Evolutionary conservation across 371 early-diverging fungal species (phyloP).

Genomic region (Zychaea mexicana): DNA sequence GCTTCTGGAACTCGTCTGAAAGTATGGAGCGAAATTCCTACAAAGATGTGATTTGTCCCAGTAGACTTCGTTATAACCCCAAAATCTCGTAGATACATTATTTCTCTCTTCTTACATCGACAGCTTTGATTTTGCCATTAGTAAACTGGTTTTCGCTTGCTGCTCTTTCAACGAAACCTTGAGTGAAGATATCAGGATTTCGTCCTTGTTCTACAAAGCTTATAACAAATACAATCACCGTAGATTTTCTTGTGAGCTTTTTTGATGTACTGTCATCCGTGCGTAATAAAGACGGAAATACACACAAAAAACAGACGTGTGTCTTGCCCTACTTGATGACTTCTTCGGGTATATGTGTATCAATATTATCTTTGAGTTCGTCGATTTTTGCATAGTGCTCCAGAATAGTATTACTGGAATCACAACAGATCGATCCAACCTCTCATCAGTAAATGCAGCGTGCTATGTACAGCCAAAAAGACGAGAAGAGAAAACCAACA

Average conservation of each 20-base stretch:
- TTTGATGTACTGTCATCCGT: no score
- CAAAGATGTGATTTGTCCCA: not conserved
- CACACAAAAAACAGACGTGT: no score
- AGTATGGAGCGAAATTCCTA: constrained; percentile 44
- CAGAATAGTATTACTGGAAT: constrained; percentile 60
- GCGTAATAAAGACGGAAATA: no score
- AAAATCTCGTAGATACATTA: no score
- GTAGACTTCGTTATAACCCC: not conserved
- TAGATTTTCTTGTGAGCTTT: no score
- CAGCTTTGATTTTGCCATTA: constrained; percentile 72
- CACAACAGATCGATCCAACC: no score
- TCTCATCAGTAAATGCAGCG: no score
- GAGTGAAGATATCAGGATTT: constrained; percentile 77
- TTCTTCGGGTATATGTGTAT: constrained; percentile 68
- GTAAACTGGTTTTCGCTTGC: constrained; percentile 83
- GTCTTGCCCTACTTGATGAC: constrained; percentile 56
- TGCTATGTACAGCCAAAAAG: not conserved
- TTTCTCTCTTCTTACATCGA: constrained; percentile 66
- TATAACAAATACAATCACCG: not conserved
- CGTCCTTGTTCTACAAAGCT: constrained; percentile 70
- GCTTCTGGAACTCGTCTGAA: constrained; percentile 43
- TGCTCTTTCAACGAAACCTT: constrained; percentile 70
- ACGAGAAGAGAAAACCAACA: constrained; percentile 43
- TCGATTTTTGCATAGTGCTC: constrained; percentile 63
- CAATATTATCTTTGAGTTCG: constrained; percentile 58